Conservation (phyloP, 78 protist genomes). For the Reticulomyxa filosa region DNA sequence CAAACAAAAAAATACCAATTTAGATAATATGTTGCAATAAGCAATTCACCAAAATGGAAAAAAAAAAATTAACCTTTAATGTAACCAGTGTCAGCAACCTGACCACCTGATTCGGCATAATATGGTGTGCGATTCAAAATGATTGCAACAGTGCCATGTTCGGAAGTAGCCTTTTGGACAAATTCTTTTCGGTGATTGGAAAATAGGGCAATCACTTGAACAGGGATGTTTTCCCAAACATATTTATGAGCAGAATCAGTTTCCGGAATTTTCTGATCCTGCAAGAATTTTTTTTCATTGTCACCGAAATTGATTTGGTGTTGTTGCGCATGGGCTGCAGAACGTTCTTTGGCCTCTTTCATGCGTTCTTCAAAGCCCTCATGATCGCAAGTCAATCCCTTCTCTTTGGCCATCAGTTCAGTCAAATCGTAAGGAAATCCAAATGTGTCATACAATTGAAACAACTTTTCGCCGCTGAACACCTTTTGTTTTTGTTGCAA, state of each 20-base stretch:
- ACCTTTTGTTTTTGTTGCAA: neutral
- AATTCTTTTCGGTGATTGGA: no score
- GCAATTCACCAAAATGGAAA: no score
- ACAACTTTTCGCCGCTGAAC: constrained; percentile 42
- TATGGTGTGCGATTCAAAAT: constrained; percentile 56
- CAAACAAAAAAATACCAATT: no score
- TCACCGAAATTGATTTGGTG: constrained; percentile 19
- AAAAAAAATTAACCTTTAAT: no score
- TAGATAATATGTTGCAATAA: no score
- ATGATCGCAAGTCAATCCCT: constrained; percentile 44
- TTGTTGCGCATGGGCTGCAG: constrained; percentile 12
- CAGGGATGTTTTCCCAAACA: no score
- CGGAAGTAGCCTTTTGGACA: no score
- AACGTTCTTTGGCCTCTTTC: constrained; percentile 21
- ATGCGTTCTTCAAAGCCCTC: constrained; percentile 22
- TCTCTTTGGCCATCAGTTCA: constrained; percentile 73
- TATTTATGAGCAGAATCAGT: no score
- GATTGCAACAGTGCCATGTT: no score
- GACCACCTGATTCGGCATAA: constrained; percentile 88
- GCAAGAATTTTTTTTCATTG: neutral
- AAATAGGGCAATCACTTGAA: no score
- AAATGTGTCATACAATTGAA: constrained; percentile 57
- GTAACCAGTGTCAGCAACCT: no score
- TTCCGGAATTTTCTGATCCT: no score
- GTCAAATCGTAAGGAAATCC: constrained; percentile 90